Conservation (phyloP, 345 rosid genomes). For the Eucalyptus leucophloia region DNA sequence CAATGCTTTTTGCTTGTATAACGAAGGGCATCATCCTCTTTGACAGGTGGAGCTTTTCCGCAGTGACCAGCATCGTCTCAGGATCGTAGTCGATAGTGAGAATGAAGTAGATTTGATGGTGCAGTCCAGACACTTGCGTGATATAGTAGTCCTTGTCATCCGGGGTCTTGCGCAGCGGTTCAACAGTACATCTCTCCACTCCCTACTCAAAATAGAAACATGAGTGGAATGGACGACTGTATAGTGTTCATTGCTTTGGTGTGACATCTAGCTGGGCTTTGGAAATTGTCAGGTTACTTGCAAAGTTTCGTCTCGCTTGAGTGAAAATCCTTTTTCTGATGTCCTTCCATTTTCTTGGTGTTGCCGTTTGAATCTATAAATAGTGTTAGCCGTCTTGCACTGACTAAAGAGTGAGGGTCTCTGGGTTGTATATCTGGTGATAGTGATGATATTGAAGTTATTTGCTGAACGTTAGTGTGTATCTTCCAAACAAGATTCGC, state of each 20-base stretch:
- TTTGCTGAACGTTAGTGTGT: neutral
- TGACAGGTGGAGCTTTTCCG: conserved; percentile 78
- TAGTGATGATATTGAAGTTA: neutral
- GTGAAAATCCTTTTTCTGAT: neutral
- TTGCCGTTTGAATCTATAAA: neutral
- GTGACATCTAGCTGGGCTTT: neutral
- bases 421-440: neutral
- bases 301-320: neutral
- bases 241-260: neutral
- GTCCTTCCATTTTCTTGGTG: neutral
- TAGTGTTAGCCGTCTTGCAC: neutral
- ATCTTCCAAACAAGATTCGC: neutral
- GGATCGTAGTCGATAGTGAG: conserved; percentile 87
- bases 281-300: neutral
- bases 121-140: conserved; percentile 69
- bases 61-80: conserved; percentile 67
- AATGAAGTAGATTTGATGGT: conserved; percentile 74
- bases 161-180: conserved; percentile 92
- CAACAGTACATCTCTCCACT: conserved; percentile 93
- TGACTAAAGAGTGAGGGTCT: neutral
- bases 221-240: neutral
- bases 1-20: neutral
- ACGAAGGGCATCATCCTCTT: neutral
- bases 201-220: conserved; percentile 76
- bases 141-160: conserved; percentile 67